A percentile compares a stretch with the other conserved stretches of the same genome.
Evolutionary conservation across 2,329 filamentous ascomycete species (phyloP).

Genomic region (Endothia cerciana): DNA sequence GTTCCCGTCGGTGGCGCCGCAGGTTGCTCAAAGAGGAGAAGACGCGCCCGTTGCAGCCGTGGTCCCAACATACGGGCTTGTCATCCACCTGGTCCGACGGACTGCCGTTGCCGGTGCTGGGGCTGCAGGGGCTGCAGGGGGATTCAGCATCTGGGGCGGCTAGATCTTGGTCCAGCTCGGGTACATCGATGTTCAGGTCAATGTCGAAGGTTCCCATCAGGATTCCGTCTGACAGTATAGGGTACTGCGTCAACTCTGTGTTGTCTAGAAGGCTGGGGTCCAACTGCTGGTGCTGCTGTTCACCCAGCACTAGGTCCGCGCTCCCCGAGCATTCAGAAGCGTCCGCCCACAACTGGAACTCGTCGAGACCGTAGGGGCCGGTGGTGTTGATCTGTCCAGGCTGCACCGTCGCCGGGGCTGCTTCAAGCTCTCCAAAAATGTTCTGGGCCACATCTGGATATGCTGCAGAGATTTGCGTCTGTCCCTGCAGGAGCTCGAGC

Average conservation of each 20-base stretch:
- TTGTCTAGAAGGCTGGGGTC: neutral
- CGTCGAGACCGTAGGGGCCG: neutral
- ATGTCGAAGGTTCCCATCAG: neutral
- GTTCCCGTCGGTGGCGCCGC: neutral
- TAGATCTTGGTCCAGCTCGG: neutral
- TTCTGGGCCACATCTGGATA: neutral
- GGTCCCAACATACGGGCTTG: neutral
- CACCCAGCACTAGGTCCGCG: neutral
- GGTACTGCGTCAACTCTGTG: neutral
- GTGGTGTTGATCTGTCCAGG: neutral
- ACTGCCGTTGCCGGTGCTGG: neutral
- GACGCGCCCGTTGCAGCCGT: neutral
- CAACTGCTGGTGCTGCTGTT: neutral
- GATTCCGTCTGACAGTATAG: neutral
- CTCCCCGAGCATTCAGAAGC: neutral
- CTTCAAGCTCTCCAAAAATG: neutral
- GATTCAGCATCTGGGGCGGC: neutral
- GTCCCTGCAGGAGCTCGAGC: neutral
- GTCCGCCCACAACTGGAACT: neutral
- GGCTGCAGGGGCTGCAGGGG: neutral
- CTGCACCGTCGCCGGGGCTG: neutral
- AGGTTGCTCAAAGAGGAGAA: neutral
- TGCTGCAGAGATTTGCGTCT: neutral
- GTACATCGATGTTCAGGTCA: neutral
- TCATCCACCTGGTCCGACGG: neutral